Evolutionary conservation across 2,329 filamentous ascomycete species (phyloP).

Genomic region (Talaromyces islandicus): DNA sequence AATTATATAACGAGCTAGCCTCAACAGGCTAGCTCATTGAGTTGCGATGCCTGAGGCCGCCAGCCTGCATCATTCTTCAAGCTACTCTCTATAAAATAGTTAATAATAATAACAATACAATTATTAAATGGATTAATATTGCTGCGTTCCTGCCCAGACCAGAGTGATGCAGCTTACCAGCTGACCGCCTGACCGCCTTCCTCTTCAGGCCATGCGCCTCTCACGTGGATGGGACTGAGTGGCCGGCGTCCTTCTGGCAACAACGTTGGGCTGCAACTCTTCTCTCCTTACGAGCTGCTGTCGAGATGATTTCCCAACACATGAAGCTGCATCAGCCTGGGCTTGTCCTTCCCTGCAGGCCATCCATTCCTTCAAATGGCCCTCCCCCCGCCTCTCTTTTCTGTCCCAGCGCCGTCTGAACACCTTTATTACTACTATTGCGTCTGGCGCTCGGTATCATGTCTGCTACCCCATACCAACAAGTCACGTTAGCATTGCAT

Average conservation of each 20-base stretch:
- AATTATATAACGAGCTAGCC: background rate
- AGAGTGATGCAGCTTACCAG: background rate
- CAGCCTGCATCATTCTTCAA: too few species aligned
- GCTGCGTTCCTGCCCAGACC: slow-evolving; percentile 4
- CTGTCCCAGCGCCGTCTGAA: background rate
- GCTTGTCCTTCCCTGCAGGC: background rate
- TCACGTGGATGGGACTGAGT: background rate
- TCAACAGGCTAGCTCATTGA: background rate
- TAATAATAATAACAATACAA: too few species aligned
- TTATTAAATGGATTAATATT: background rate
- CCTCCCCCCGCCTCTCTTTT: background rate
- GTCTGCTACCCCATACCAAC: background rate
- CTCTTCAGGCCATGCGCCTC: background rate
- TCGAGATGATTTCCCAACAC: background rate
- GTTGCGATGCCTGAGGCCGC: background rate
- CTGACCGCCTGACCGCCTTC: background rate
- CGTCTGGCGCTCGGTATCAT: background rate
- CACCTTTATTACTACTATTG: background rate
- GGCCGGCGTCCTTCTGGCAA: slow-evolving; percentile 9
- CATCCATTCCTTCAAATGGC: background rate
- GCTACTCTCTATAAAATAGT: too few species aligned
- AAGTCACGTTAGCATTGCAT: background rate
- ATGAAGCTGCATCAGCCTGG: background rate
- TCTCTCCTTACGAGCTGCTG: background rate
- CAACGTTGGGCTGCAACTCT: slow-evolving; percentile 12